Evolutionary conservation across 371 early-diverging fungal genomes (phyloP), one percentile per base, ranked within the genome.

Genomic region (Parasitella parasitica): DNA sequence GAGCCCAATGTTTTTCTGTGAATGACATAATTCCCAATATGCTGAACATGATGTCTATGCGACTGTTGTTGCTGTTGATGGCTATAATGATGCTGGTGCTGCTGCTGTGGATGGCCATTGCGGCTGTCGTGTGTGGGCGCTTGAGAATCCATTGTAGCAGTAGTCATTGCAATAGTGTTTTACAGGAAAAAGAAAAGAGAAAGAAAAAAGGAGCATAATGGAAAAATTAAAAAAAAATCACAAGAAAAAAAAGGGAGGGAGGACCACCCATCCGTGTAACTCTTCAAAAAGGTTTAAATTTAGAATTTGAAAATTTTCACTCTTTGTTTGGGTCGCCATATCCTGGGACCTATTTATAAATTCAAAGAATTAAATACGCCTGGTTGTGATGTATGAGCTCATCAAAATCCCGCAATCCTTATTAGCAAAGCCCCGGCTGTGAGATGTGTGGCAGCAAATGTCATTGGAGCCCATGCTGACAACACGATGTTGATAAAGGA

Each of bases 1-100:
- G 93, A 92, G 18, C 99, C 99, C 18, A 99, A 79, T 2, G 94
- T 92, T 69, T 96, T 97, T 46, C 70, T 70, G 53, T 72, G 66
- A 54, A 77, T 77, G 11, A 77, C 67, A 58, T 77, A 77, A 41
- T 77, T 74, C 15, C 67, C 68, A 46, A 77, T 63, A 18, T 72
- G 72, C n/a, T 75, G 62, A 0, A 59, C 57, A 48, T 67, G 65
- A 27, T 54, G 18, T 26, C 51, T 43, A 12, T 56, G 28, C 8
- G 56, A 27, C 7, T 24, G 35, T 41, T 41, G 53, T 20, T 35
- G 53, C 20, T 52, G 35, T 7, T 35, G 41, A 18, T 30, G 32
- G n/a, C 16, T 30, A 18, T 13, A 43, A 30, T 32, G 27, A 12
- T 51, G 16, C 13, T 51, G 51, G 2, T 48, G 48, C 3, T 48